Evolutionary conservation across 2,329 filamentous ascomycete genomes (phyloP), one percentile per base, ranked within the genome.

Genomic region (Aulographum hederae): DNA sequence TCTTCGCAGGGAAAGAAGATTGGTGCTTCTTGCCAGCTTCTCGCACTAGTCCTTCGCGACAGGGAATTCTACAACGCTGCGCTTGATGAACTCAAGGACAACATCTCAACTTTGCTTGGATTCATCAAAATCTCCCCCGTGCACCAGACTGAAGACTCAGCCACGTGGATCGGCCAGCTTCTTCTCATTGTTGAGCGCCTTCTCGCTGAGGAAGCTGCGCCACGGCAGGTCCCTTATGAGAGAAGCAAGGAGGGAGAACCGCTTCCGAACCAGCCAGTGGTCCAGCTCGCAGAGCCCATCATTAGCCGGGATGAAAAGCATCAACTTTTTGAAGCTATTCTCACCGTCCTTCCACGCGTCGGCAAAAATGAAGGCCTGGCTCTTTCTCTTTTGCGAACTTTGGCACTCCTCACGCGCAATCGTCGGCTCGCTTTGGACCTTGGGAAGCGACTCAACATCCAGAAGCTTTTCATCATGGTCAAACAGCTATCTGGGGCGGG

Each of bases 381-480:
- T 20, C 65, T 93, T 3, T 85, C 86, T 0, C 69, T 91, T 10
- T 67, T 80, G 30, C 73, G 89, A 26, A 72, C 93, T 10, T 58
- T 98, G 20, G 80, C 92, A 18, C 84, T 94, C 38, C 61, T 98
- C 18, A 94, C 89, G 1, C 72, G 91, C 15, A 69, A 72, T 37
- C 75, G 82, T 31, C 61, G 69, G 11, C 64, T 91, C 38, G 85
- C 89, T 2, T 67, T 72, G 39, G 61, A 67, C 28, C 65, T 95
- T 29, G 80, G 81, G 4, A 78, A 93, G 48, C 93, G 84, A 58
- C 78, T 75, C 47, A 91, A 92, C 43, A 63, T 98, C 30, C 80
- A 89, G 46, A 70, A 82, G 18, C 61, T 98, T 15, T 95, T 98
- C 53, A 69, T 94, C 32, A 93, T 95, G 80, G 73, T 86, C 35